Base-by-base conservation (phyloP, 768 basidiomycete genomes). In the Auriscalpium orientale region DNA sequence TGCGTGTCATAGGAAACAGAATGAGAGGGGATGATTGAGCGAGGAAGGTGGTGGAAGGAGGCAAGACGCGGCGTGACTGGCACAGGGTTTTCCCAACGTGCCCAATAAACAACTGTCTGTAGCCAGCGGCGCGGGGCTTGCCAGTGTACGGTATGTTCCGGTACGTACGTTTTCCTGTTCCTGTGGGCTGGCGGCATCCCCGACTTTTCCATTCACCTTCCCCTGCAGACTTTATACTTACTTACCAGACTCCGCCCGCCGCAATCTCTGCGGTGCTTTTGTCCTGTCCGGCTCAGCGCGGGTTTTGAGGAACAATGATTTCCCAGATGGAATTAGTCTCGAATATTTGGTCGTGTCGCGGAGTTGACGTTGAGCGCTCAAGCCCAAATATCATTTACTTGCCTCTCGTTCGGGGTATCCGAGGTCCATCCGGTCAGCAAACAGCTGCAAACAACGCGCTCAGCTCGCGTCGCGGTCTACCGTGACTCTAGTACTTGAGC, bases 381-480 rank as follows among this genome's bases (percentile, higher is more conserved):
- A n/a, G n/a, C n/a, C n/a, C n/a, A n/a, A n/a, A n/a, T n/a, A n/a
- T n/a, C 5, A 28, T 28, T 28, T 28, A 28, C 28, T 28, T n/a
- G n/a, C n/a, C n/a, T n/a, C n/a, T n/a, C n/a, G n/a, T n/a, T n/a
- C n/a, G 4, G 28, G 28, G 28, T 28, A 7, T 28, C 28, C 28
- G 4, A 5, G 28, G 28, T 28, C 28, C 28, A 7, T 28, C 15
- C 21, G 28, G 34, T 28, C 22, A 40, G 36, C 49, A 57, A 64
- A 61, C 59, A 63, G 20, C 56, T 46, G 35, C 56, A 64, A 64
- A 63, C 56, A 64, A 63, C 63, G 62, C 63, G 63, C 22, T 16
- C 21, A 22, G 33, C n/a, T n/a, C 2, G 15, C 18, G 28, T 28
- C 28, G 28, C 28, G 28, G 5, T 28, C 28, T n/a, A n/a, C 2